Base-by-base conservation (phyloP, 2,329 filamentous ascomycete species). In the Claviceps pazoutovae region DNA sequence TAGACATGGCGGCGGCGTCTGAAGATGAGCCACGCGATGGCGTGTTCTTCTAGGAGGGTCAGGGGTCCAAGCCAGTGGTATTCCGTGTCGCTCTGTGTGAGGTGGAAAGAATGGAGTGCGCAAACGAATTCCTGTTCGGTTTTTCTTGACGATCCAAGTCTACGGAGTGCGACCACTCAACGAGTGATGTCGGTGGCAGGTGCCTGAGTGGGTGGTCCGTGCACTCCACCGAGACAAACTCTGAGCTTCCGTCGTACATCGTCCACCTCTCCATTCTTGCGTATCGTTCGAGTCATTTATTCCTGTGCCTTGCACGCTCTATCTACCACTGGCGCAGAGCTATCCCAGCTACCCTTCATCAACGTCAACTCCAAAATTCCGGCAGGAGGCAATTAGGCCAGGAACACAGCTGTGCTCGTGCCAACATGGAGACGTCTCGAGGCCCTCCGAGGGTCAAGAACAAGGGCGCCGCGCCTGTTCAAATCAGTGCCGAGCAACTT, bases 401-500 rank as follows among this genome's bases (percentile, higher is more conserved):
- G 26, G n/a, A 46, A 36, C 23, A 36, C 45, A 36, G n/a, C 30
- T 5, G 8, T 19, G 9, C 23, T 17, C 43, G 26, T 43, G 17
- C 23, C 39, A 37, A 7, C 57, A 96, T 97, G 90, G 91, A 97
- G 75, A 81, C 84, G 53, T 84, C 86, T 59, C 84, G 91, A 57
- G 93, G 91, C 61, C 91, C 93, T 53, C 91, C 93, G 13, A 78
- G 89, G 79, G 93, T 98, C 75, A 97, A 97, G 71, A 97, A 98
- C 76, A 98, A 98, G 84, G 88, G 87, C 58, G 79, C 93, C 1
- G 91, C 91, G 71, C 88, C 85, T 42, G 75, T 86, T 53, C 84
- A 97, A 72, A 95, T 98, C 66, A 94, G 87, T 58, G 93, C 93
- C 59, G 93, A 98, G 71, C 93, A 98, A 74, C 84, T 98, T 56